Conservation (phyloP, 2,329 filamentous ascomycete genomes). For the Amauroascus verrucosus region DNA sequence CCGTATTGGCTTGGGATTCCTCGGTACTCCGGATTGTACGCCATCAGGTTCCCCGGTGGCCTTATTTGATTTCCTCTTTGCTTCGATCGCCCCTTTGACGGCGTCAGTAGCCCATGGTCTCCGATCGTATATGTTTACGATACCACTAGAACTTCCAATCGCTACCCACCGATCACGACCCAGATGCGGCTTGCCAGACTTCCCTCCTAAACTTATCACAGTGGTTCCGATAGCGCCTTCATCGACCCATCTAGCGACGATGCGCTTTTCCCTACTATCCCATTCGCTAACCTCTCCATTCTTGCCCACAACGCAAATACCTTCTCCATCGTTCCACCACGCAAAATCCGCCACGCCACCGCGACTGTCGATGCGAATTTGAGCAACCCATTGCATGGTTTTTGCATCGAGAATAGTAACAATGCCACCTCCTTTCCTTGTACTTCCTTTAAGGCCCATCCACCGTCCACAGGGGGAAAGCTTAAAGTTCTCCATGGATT, state of each 20-base stretch:
- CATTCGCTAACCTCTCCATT: conserved; percentile 89
- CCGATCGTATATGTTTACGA: conserved; percentile 90
- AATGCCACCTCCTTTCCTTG: conserved; percentile 74
- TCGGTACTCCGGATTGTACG: conserved; percentile 44
- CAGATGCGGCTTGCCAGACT: conserved; percentile 30
- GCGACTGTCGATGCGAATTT: conserved; percentile 69
- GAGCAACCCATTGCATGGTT: conserved; percentile 78
- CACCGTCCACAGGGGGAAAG: conserved; percentile 77
- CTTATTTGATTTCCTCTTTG: conserved; percentile 22
- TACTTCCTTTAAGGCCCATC: conserved; percentile 70
- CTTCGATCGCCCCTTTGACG: conserved; percentile 22
- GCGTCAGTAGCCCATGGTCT: conserved; percentile 46
- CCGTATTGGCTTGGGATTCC: conserved; percentile 60
- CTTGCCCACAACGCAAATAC: conserved; percentile 71
- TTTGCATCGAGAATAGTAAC: conserved; percentile 72
- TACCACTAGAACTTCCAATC: conserved; percentile 72
- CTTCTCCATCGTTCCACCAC: conserved; percentile 81
- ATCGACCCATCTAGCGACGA: conserved; percentile 77
- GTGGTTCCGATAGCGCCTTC: conserved; percentile 82
- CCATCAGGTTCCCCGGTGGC: conserved; percentile 20
- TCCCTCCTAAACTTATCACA: conserved; percentile 61
- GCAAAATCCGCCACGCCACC: conserved; percentile 81
- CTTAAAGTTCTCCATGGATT: conserved; percentile 82
- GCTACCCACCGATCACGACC: conserved; percentile 84
- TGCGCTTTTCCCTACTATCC: conserved; percentile 56